A percentile compares a stretch with the other conserved stretches of the same genome.
phyloP scores from a whole-genome alignment of 1,284 basidiomycete species.

The Leucoagaricus sp. region DNA sequence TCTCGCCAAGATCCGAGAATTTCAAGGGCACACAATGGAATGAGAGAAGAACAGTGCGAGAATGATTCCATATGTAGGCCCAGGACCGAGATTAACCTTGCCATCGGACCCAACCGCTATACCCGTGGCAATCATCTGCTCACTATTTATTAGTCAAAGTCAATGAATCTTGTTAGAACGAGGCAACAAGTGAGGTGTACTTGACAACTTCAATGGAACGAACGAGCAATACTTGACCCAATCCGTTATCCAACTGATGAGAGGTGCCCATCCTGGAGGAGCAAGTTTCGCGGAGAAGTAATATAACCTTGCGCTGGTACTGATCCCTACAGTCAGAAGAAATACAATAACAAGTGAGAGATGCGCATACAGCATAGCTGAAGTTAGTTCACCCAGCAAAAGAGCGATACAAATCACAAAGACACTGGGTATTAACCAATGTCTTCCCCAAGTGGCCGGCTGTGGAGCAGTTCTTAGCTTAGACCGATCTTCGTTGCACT shows the following conservation, averaged over 20 bases:
- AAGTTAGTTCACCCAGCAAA: conserved; percentile 69
- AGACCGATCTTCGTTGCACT: neutral
- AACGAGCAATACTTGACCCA: conserved; percentile 47
- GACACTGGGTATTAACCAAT: conserved; percentile 71
- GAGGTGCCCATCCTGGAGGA: conserved; percentile 50
- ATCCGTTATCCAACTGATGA: conserved; percentile 68
- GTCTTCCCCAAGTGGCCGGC: conserved; percentile 73
- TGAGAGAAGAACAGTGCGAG: conserved; percentile 57
- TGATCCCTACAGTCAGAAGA: conserved; percentile 20
- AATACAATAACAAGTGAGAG: neutral
- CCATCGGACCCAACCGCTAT: conserved; percentile 61
- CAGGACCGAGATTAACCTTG: conserved; percentile 43
- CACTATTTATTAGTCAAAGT: too few species aligned
- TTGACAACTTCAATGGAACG: conserved; percentile 71
- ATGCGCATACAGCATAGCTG: conserved; percentile 66
- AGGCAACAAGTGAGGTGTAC: neutral
- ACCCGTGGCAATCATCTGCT: conserved; percentile 72
- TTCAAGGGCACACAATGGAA: conserved; percentile 65
- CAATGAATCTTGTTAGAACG: too few species aligned
- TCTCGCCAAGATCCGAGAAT: conserved; percentile 60
- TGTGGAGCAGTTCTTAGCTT: conserved; percentile 20
- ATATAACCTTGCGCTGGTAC: conserved; percentile 66
- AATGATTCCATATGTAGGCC: conserved; percentile 63
- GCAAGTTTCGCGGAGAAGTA: conserved; percentile 72
- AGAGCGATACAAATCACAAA: conserved; percentile 65